Conservation (phyloP, 1,139 yeast species). For the Meyerozyma guilliermondii region DNA sequence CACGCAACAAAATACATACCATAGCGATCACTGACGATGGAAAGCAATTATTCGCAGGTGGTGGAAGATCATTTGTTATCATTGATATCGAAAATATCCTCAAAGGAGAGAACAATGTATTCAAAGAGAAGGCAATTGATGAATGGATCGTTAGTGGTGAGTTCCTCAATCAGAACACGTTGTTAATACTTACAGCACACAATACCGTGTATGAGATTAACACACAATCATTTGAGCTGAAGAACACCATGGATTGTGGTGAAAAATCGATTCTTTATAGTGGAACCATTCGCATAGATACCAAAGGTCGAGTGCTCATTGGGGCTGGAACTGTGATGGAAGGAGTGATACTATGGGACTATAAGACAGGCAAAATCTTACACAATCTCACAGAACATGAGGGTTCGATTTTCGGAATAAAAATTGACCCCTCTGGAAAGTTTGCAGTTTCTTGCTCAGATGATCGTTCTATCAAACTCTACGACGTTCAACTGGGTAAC, state of each 20-base stretch:
- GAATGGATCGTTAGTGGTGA: conserved; percentile 76
- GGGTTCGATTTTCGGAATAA: conserved; percentile 86
- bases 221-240: conserved; percentile 7
- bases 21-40: conserved; percentile 37
- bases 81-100: conserved; percentile 24
- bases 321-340: conserved; percentile 94
- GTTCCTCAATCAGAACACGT: conserved; percentile 32
- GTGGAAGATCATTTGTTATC: conserved; percentile 66
- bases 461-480: conserved; percentile 80
- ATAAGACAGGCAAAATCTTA: conserved; percentile 36
- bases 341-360: conserved; percentile 79
- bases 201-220: conserved; percentile 58
- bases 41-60: conserved; percentile 48
- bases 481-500: conserved; percentile 54
- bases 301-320: conserved; percentile 40
- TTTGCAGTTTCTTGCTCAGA: conserved; percentile 81
- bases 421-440: conserved; percentile 51
- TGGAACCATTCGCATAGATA: conserved; percentile 58
- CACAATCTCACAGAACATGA: conserved; percentile 70
- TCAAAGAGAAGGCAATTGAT: conserved; percentile 46
- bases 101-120: conserved; percentile 1
- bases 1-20: conserved; percentile 75
- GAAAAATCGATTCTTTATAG: conserved; percentile 86
- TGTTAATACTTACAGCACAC: conserved; percentile 72
- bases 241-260: conserved; percentile 44